Percentiles rank a stretch among this genome's conserved stretches.
phyloP scores from a whole-genome alignment of 2,329 filamentous ascomycete genomes.

The Fusarium torulosum region DNA sequence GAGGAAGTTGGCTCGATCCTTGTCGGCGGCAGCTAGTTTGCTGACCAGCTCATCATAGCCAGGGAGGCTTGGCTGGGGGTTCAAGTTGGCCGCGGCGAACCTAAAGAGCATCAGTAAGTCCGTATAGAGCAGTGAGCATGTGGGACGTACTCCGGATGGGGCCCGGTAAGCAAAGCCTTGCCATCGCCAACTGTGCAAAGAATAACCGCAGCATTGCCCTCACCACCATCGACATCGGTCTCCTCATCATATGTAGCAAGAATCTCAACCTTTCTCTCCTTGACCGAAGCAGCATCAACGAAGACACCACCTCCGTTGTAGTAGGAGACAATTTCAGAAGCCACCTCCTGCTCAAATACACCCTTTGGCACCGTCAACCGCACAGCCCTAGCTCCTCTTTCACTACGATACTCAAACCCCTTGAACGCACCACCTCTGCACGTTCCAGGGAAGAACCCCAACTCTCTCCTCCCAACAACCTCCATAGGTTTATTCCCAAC shows the following conservation, averaged over 20 bases:
- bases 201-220: conserved; percentile 81
- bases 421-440: conserved; percentile 89
- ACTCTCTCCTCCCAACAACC: conserved; percentile 85
- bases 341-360: conserved; percentile 67
- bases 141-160: conserved; percentile 83
- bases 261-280: conserved; percentile 77
- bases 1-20: conserved; percentile 78
- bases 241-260: conserved; percentile 83
- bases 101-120: conserved; percentile 59
- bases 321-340: conserved; percentile 78
- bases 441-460: conserved; percentile 87
- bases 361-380: conserved; percentile 73
- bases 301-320: conserved; percentile 97
- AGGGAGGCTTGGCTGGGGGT: conserved; percentile 73
- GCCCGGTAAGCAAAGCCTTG: conserved; percentile 82
- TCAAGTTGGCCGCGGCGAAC: conserved; percentile 84
- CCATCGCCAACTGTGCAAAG: conserved; percentile 87
- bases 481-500: conserved; percentile 82
- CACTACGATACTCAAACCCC: conserved; percentile 91
- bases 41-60: conserved; percentile 79
- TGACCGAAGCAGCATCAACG: conserved; percentile 77
- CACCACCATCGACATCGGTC: conserved; percentile 80
- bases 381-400: conserved; percentile 82
- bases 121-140: neutral
- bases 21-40: conserved; percentile 76